A percentile compares a stretch with the other conserved stretches of the same genome.
phyloP scores from a whole-genome alignment of 2,329 filamentous ascomycete genomes.

The Claviceps monticola region DNA sequence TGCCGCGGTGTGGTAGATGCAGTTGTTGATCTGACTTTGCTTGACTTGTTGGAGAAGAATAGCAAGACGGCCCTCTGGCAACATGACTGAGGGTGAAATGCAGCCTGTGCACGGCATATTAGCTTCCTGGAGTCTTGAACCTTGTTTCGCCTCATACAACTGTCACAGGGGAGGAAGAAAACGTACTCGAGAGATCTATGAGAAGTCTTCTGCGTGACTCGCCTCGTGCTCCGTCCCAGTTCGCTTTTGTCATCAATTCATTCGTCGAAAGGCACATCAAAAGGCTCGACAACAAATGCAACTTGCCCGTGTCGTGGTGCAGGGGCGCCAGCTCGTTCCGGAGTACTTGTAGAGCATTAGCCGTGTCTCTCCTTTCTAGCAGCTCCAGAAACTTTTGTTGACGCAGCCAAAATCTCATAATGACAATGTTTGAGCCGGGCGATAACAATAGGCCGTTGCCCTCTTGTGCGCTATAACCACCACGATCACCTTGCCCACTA shows the following conservation, averaged over 20 bases:
- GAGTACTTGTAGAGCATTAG: constrained; percentile 65
- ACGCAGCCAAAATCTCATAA: constrained; percentile 78
- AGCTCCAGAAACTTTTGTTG: constrained; percentile 94
- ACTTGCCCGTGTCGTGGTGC: constrained; percentile 59
- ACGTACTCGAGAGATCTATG: constrained; percentile 69
- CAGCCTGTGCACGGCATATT: constrained; percentile 40
- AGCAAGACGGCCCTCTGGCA: constrained; percentile 80
- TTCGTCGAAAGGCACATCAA: constrained; percentile 77
- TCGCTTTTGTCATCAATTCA: constrained; percentile 61
- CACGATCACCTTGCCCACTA: constrained; percentile 17
- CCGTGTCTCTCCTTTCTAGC: constrained; percentile 61
- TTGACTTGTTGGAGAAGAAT: constrained; percentile 74
- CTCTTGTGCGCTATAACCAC: neutral
- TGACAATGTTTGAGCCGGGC: constrained; percentile 57
- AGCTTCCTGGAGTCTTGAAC: neutral
- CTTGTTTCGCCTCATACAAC: neutral
- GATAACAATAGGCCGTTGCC: constrained; percentile 57
- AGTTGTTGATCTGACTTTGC: constrained; percentile 65
- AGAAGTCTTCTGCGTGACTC: constrained; percentile 62
- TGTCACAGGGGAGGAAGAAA: too few relatives aligned
- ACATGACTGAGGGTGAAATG: constrained; percentile 93
- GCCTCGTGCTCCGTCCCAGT: constrained; percentile 73
- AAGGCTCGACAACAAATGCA: constrained; percentile 75
- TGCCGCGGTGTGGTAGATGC: constrained; percentile 77
- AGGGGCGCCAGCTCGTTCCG: constrained; percentile 78